Percentiles rank a stretch among this genome's conserved stretches.
These are phyloP conservation scores for Ramularia collo-cygni DNA, from an alignment of 2,329 filamentous ascomycete genomes.

Conservation along the genomic window DNA sequence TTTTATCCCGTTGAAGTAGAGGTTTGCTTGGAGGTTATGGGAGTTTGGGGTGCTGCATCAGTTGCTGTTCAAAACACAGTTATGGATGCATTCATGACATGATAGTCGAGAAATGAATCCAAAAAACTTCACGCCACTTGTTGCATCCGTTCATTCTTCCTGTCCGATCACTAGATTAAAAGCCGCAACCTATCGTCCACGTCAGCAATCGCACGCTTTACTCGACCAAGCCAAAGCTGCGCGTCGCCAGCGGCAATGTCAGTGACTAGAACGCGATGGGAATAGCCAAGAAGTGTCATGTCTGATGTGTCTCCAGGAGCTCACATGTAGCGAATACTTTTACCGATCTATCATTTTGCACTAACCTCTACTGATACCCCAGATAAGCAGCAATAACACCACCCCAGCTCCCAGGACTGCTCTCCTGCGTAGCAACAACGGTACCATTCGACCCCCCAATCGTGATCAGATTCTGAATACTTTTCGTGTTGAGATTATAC, in stretches of 20 bases:
- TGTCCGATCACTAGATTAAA: no score
- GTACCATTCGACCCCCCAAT: slow-evolving; percentile 12
- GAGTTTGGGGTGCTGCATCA: slow-evolving; percentile 8
- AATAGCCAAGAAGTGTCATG: no score
- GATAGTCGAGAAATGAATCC: slow-evolving; percentile 11
- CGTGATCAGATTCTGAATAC: slow-evolving; percentile 20
- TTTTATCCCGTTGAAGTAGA: slow-evolving; percentile 99
- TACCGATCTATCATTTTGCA: not conserved
- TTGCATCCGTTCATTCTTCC: no score
- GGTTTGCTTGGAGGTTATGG: slow-evolving; percentile 3
- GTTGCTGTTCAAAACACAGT: not conserved
- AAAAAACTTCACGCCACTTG: slow-evolving; percentile 5
- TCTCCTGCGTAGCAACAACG: slow-evolving; percentile 11
- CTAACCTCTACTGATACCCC: slow-evolving; percentile 6
- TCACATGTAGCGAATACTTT: no score
- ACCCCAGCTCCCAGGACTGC: slow-evolving; percentile 22
- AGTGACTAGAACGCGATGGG: no score
- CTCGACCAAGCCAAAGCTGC: no score
- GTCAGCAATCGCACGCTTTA: no score
- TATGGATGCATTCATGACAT: slow-evolving; percentile 3
- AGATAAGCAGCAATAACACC: slow-evolving; percentile 20
- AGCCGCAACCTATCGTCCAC: no score
- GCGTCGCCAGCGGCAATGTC: no score
- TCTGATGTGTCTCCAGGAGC: no score
- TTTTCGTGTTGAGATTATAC: slow-evolving; percentile 21